These are phyloP conservation scores for Yamadazyma akitaensis DNA, from an alignment of 805 yeast genomes.

Conservation along the genomic window DNA sequence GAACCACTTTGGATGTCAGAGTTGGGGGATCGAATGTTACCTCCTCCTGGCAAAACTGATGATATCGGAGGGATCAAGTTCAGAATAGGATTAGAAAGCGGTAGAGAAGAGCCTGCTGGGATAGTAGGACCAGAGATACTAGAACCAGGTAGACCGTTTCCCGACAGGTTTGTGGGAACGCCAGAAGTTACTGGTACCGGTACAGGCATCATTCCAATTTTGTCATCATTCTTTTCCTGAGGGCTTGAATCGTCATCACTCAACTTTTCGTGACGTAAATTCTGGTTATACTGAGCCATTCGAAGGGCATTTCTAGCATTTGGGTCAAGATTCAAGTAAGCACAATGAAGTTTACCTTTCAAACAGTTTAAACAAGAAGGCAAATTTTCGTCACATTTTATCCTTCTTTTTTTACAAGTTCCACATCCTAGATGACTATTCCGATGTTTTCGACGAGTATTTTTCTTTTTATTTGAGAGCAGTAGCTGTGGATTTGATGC, in stretches of 20 bases:
- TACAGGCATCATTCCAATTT: neutral
- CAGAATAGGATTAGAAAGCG: conserved; percentile 3
- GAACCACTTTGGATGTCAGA: neutral
- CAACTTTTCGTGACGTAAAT: conserved; percentile 23
- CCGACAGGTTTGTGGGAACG: neutral
- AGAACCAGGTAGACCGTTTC: neutral
- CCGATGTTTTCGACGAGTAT: conserved; percentile 56
- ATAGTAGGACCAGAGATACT: neutral
- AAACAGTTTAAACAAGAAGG: conserved; percentile 49
- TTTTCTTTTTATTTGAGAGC: conserved; percentile 28
- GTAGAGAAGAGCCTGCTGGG: neutral
- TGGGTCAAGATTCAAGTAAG: conserved; percentile 44
- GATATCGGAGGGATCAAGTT: conserved; percentile 7
- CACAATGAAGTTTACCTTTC: conserved; percentile 45
- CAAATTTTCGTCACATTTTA: conserved; percentile 49
- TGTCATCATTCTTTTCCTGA: conserved; percentile 2
- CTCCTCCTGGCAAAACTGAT: conserved; percentile 3
- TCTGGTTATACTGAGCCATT: conserved; percentile 48
- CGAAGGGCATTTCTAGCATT: conserved; percentile 48
- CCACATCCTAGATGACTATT: conserved; percentile 77
- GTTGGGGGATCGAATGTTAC: neutral
- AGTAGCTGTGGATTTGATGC: conserved; percentile 15
- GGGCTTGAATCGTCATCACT: conserved; percentile 12
- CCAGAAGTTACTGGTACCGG: neutral
- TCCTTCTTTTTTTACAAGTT: conserved; percentile 51